Evolutionary conservation across 1,139 yeast genomes (phyloP), one percentile per base, ranked within the genome.

Genomic region (Lodderomyces oxycetoniae): DNA sequence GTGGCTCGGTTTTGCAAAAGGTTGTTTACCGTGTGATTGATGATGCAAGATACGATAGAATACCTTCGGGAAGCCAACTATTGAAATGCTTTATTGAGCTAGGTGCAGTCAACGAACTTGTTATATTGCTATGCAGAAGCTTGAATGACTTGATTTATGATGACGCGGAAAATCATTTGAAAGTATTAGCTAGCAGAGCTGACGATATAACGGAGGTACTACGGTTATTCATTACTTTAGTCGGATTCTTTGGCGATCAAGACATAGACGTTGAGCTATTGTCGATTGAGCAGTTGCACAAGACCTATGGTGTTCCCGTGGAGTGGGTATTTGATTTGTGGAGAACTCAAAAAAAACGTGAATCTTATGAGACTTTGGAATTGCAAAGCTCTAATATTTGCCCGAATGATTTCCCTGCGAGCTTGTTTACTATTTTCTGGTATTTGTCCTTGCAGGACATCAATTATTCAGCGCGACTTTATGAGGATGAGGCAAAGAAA

Each of bases 301-400:
- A 53, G 5, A 59, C 65, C 1, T 82, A 69, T 47, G 67, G 71
- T 3, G 68, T 88, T 3, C 68, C 77, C 3, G 64, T 79, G 0
- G 68, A 71, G 23, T 83, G 91, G 86, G 80, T 81, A 0, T 87
- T 83, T 57, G 87, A 82, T 41, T 50, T 87, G 2, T 86, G 95
- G 95, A 71, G 96, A 49, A 65, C 68, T 16, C 36, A 29, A 15
- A 22, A 35, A 8, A 7, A 19, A 7, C 7, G 8, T 11, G 33
- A 38, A 2, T 36, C 32, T 15, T 31, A 46, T 49, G 38, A 48
- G 35, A 9, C 10, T 11, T n/a, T 33, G 5, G 17, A 31, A 12
- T 3, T 3, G n/a, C 26, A 26, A 9, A 31, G 19, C 8, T 17
- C 26, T 9, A 16, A 32, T 9, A 15, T 31, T 8, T 25, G 29